Percentiles rank a stretch among this genome's conserved stretches.
These are phyloP conservation scores for Aspergillus fischeri DNA, from an alignment of 2,329 filamentous ascomycete species.

Conservation along the genomic window DNA sequence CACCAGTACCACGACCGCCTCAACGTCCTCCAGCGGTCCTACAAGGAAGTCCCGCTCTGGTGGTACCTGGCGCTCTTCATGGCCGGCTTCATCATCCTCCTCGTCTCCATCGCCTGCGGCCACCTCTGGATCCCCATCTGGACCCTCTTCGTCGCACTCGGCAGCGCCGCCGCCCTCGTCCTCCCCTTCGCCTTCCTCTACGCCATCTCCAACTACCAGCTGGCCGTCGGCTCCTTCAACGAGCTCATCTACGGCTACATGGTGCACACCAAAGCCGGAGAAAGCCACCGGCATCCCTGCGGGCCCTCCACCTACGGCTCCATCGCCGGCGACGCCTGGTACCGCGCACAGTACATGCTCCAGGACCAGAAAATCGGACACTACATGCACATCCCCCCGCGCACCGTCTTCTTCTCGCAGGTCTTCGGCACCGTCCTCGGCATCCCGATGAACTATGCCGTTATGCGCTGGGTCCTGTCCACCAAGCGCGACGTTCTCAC, in stretches of 20 bases:
- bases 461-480: conserved; percentile 57
- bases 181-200: conserved; percentile 58
- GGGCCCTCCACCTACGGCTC: conserved; percentile 56
- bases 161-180: conserved; percentile 53
- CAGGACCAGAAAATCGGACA: conserved; percentile 64
- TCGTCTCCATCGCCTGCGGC: conserved; percentile 49
- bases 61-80: conserved; percentile 54
- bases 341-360: conserved; percentile 54
- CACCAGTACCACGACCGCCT: conserved; percentile 56
- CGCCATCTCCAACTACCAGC: conserved; percentile 53
- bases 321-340: conserved; percentile 61
- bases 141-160: conserved; percentile 57
- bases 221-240: conserved; percentile 56
- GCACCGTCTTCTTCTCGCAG: conserved; percentile 58
- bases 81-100: conserved; percentile 47
- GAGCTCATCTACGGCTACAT: conserved; percentile 59
- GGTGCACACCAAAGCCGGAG: conserved; percentile 47
- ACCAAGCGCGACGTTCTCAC: conserved; percentile 55
- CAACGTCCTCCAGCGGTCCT: conserved; percentile 56
- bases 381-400: conserved; percentile 60
- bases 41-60: conserved; percentile 56
- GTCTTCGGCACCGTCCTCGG: conserved; percentile 57
- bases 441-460: conserved; percentile 59
- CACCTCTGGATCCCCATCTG: conserved; percentile 57
- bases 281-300: conserved; percentile 52